Evolutionary conservation across 148 eudicot species (phyloP).

Genomic region (Dianthus caryophyllus): DNA sequence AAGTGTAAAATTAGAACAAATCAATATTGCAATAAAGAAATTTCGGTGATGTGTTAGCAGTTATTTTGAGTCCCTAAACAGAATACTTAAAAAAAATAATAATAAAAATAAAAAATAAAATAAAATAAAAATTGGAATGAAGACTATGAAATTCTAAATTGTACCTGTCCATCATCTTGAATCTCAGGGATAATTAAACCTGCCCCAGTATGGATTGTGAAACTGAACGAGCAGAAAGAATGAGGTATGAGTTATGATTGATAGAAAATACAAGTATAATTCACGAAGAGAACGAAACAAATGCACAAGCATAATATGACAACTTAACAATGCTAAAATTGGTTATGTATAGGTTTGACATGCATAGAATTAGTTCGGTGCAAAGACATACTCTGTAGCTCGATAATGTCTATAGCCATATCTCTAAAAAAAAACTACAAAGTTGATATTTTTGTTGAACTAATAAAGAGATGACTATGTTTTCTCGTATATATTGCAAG

Average conservation of each 20-base stretch:
- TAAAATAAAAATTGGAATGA: not conserved
- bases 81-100: too few relatives aligned
- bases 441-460: too few relatives aligned
- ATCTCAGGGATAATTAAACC: constrained; percentile 93
- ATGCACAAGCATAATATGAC: not conserved
- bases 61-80: not conserved
- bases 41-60: not conserved
- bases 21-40: not conserved
- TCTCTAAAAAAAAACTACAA: too few relatives aligned
- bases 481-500: too few relatives aligned
- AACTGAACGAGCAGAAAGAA: constrained; percentile 44
- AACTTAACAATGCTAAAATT: not conserved
- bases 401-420: too few relatives aligned
- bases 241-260: constrained; percentile 10
- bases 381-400: not conserved
- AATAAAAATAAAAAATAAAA: not conserved
- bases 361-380: not conserved
- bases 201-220: constrained; percentile 94
- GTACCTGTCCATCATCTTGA: constrained; percentile 87
- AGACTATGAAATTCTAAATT: not conserved
- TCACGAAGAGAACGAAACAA: not conserved
- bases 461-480: too few relatives aligned
- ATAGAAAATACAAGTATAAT: not conserved
- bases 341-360: not conserved
- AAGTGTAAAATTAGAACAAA: not conserved